These are phyloP conservation scores for Castanopsis chinensis DNA, from an alignment of 306 rosid species.

Conservation along the genomic window DNA sequence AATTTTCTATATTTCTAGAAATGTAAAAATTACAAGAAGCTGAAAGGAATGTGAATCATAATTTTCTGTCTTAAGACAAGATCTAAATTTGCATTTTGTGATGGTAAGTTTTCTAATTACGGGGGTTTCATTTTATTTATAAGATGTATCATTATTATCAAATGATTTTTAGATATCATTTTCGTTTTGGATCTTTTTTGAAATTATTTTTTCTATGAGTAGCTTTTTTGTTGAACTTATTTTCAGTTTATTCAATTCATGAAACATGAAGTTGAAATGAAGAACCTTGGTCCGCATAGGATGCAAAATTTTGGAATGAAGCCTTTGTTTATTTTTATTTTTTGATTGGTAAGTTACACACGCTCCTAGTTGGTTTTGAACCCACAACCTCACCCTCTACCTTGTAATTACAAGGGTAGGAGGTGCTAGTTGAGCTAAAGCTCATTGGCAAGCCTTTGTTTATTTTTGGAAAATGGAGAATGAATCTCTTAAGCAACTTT, in stretches of 20 bases:
- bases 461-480: background rate
- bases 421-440: no score
- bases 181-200: background rate
- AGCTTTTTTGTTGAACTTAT: background rate
- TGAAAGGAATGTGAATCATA: background rate
- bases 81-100: background rate
- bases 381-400: no score
- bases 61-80: no score
- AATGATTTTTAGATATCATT: background rate
- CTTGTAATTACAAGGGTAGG: no score
- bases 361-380: no score
- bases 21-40: background rate
- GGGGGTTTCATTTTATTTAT: background rate
- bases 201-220: no score
- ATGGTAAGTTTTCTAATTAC: background rate
- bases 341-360: no score
- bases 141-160: background rate
- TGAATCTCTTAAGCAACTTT: background rate
- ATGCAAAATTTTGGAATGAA: background rate
- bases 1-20: background rate
- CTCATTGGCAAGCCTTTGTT: background rate
- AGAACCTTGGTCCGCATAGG: background rate
- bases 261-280: background rate
- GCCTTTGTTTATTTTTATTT: background rate
- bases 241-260: background rate